phyloP scores from a whole-genome alignment of 208 protist genomes.

The Acanthamoeba quina region DNA sequence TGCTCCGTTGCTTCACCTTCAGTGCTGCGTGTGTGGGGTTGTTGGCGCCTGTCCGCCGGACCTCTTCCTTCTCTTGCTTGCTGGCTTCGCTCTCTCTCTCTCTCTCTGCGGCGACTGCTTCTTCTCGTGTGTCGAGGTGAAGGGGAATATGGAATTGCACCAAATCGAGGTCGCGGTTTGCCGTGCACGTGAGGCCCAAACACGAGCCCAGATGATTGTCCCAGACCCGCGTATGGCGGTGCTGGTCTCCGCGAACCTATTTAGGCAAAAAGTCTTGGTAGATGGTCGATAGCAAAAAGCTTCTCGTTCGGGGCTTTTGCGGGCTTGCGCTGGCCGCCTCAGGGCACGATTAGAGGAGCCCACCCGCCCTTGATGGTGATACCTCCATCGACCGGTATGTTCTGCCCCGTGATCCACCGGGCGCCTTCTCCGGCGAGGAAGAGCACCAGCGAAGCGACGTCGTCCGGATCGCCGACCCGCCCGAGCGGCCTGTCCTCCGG shows the following conservation, averaged over 20 bases:
- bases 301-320: background rate
- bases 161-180: background rate
- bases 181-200: background rate
- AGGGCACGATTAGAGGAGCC: conserved; percentile 22
- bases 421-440: conserved; percentile 28
- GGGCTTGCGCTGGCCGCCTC: no score
- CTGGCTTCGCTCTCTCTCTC: no score
- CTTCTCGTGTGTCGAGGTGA: background rate
- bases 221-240: conserved; percentile 1
- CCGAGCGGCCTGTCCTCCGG: background rate
- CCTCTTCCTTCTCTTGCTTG: no score
- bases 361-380: conserved; percentile 55
- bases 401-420: conserved; percentile 43
- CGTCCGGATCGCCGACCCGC: background rate
- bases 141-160: background rate
- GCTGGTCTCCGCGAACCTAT: background rate
- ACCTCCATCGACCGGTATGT: conserved; percentile 15
- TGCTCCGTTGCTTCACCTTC: no score
- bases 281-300: no score
- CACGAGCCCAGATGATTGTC: background rate
- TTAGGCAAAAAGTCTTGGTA: no score
- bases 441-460: conserved; percentile 25
- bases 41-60: no score
- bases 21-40: no score
- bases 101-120: background rate